Conservation (phyloP, 441 rosid species). For the Eutrema salsugineum region DNA sequence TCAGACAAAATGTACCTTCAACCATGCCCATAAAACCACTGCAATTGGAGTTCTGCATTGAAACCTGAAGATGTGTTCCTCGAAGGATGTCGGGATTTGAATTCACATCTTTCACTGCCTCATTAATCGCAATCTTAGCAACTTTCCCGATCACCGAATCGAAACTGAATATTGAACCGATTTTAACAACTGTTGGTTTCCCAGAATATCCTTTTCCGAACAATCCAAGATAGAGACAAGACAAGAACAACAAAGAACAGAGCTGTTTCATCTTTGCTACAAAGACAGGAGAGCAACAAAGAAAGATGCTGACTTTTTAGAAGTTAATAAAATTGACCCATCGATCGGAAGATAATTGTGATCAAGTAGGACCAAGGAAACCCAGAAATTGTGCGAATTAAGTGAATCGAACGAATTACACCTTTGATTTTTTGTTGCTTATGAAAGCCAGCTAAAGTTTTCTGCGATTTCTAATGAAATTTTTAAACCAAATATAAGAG, state of each 20-base stretch:
- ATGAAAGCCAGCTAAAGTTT: background rate
- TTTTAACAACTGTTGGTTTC: conserved; percentile 62
- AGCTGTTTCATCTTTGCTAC: conserved; percentile 37
- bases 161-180: conserved; percentile 69
- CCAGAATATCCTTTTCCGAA: conserved; percentile 35
- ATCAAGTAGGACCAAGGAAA: background rate
- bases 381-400: background rate
- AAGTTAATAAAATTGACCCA: background rate
- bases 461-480: background rate
- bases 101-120: conserved; percentile 88
- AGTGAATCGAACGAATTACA: background rate
- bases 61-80: conserved; percentile 47
- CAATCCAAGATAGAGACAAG: conserved; percentile 33
- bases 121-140: conserved; percentile 83
- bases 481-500: background rate
- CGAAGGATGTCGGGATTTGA: conserved; percentile 55
- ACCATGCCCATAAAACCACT: conserved; percentile 85
- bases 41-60: conserved; percentile 62
- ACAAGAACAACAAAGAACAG: conserved; percentile 29
- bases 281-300: background rate
- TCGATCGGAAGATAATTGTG: background rate
- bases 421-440: background rate
- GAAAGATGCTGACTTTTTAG: conserved; percentile 2
- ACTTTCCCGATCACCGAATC: conserved; percentile 72
- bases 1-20: conserved; percentile 45